A percentile compares a stretch with the other conserved stretches of the same genome.
Conservation (phyloP, 2,329 filamentous ascomycete genomes). For the Tolypocladium tundrense region DNA sequence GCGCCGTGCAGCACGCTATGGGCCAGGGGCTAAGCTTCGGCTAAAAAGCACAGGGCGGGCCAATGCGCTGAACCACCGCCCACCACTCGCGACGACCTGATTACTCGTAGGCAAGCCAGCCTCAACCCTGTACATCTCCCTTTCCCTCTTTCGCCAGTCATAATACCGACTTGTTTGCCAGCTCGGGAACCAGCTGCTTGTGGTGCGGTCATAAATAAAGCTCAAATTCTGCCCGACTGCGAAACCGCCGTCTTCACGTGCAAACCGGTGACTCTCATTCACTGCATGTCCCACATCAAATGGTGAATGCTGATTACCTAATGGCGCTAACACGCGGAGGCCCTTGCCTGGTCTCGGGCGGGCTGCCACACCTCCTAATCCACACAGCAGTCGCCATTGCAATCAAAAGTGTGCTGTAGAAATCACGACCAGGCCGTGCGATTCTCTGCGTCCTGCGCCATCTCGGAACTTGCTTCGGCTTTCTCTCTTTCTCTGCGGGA, state of each 20-base stretch:
- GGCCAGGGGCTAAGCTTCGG: not conserved
- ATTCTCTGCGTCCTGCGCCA: not conserved
- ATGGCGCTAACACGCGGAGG: constrained; percentile 6
- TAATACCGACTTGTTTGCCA: not conserved
- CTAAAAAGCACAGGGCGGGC: not conserved
- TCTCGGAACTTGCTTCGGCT: not conserved
- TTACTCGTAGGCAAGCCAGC: not conserved
- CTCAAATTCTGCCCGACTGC: not conserved
- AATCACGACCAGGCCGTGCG: not conserved
- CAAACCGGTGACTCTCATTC: not conserved
- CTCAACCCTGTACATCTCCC: not conserved
- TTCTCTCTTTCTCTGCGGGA: not conserved
- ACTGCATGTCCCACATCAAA: not conserved
- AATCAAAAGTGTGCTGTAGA: constrained; percentile 6
- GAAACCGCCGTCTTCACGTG: not conserved
- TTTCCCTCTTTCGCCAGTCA: not conserved
- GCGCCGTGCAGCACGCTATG: not conserved
- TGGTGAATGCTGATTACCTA: constrained; percentile 13
- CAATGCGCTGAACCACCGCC: not conserved
- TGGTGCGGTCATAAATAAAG: not conserved
- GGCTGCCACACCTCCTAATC: constrained; percentile 15
- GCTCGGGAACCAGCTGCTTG: not conserved
- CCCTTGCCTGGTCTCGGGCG: constrained; percentile 8
- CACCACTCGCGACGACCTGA: not conserved
- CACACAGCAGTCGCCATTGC: constrained; percentile 17